A percentile compares a stretch with the other conserved stretches of the same genome.
phyloP scores from a whole-genome alignment of 257 asterid species.

The Phtheirospermum japonicum region DNA sequence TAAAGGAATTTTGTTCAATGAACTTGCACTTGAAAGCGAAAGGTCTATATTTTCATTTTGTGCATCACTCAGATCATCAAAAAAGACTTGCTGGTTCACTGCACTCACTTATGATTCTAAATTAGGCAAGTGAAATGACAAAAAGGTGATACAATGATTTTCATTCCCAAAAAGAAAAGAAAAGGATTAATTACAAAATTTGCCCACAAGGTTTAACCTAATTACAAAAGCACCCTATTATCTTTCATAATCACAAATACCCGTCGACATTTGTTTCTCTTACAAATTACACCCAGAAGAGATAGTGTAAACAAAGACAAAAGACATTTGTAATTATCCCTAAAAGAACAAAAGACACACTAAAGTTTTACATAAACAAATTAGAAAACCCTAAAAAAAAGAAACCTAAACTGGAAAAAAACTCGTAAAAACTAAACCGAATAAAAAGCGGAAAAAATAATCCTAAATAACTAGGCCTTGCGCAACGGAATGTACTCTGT shows the following conservation, averaged over 20 bases:
- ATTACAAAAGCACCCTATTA: neutral
- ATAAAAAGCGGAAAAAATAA: too few relatives aligned
- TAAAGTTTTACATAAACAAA: too few relatives aligned
- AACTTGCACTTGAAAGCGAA: conserved; percentile 20
- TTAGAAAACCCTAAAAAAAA: too few relatives aligned
- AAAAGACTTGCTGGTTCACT: neutral
- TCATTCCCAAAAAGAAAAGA: neutral
- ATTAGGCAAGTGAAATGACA: too few relatives aligned
- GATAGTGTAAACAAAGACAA: too few relatives aligned
- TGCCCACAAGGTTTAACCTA: neutral
- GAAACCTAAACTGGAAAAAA: too few relatives aligned
- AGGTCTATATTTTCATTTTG: neutral
- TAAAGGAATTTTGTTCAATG: neutral
- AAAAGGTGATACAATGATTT: neutral
- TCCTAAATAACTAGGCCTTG: too few relatives aligned
- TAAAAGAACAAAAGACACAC: too few relatives aligned
- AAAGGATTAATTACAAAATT: neutral
- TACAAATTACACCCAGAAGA: too few relatives aligned
- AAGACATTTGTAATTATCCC: too few relatives aligned
- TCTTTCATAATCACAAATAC: neutral
- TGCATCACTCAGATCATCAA: neutral
- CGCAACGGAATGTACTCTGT: too few relatives aligned
- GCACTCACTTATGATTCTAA: neutral
- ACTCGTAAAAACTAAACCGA: too few relatives aligned
- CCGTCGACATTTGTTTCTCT: neutral